Evolutionary conservation across 768 basidiomycete species (phyloP), one percentile per base, ranked within the genome.

Genomic region (Kwoniella europaea): DNA sequence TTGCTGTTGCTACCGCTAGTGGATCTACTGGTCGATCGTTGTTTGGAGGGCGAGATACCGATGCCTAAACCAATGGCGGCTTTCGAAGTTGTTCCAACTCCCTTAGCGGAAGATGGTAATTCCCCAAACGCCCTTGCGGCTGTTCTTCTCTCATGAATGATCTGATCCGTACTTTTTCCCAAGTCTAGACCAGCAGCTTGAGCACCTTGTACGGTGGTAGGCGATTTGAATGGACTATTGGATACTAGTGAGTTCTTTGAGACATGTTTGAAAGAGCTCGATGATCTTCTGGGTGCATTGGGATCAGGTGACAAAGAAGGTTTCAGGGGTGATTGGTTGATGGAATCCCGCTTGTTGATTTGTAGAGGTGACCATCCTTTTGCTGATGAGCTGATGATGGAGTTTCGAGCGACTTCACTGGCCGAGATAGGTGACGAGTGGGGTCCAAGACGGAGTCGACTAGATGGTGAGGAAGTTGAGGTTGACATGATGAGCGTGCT

Each of bases 201-300:
- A 43, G 65, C 71, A 18, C 74, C 75, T 69, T 78, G 79, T 18
- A 69, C 63, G 0, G 79, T 78, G 3, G 64, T 63, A 3, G 71
- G 74, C 22, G 58, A 76, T 63, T 84, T 84, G 82, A 84, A 84
- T 0, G 80, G 78, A 27, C 81, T 82, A 63, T 82, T 84, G 54
- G 78, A 79, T 43, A 84, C 84, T 42, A 84, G 79, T 10, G 78
- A 79, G 67, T 84, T 83, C 43, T 65, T 74, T 15, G 82, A 79
- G 46, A 84, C 80, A 67, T 84, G 84, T 73, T 84, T 84, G 80
- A 82, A 84, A 16, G 74, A 78, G n/a, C 74, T 78, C 54, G 79
- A 81, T 5, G 84, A 81, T 24, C 84, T 67, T 65, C 84, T 69
- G n/a, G 81, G 81, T 12, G 63, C 67, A 4, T 58, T 42, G 4